Conservation (phyloP, 805 yeast genomes). For the Lipomyces starkeyi region DNA sequence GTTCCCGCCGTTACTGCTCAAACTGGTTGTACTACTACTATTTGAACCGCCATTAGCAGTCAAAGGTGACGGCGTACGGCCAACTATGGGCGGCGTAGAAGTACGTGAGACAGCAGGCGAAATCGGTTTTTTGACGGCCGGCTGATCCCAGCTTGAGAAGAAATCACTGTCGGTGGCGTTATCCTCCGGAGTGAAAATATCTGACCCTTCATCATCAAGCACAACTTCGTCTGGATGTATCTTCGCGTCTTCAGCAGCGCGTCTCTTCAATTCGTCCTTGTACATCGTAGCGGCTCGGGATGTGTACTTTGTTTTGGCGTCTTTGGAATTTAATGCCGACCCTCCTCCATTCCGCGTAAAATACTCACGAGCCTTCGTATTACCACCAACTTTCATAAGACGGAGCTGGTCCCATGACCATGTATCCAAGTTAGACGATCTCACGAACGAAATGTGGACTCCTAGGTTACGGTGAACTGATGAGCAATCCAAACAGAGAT, state of each 20-base stretch:
- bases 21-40: conserved; percentile 1
- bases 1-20: conserved; percentile 21
- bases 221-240: conserved; percentile 74
- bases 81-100: conserved; percentile 44
- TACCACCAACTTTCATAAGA: conserved; percentile 93
- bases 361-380: conserved; percentile 81
- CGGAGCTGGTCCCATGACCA: conserved; percentile 93
- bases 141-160: conserved; percentile 89
- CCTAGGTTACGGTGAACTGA: conserved; percentile 96
- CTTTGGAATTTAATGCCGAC: conserved; percentile 63
- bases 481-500: conserved; percentile 91
- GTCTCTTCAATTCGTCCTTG: conserved; percentile 76
- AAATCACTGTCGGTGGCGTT: conserved; percentile 73
- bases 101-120: conserved; percentile 53
- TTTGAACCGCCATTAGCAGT: conserved; percentile 32
- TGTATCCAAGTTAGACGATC: conserved; percentile 87
- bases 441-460: conserved; percentile 93
- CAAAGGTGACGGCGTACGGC: conserved; percentile 38
- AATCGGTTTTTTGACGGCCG: conserved; percentile 51
- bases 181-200: conserved; percentile 10
- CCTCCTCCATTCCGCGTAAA: conserved; percentile 87
- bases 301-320: conserved; percentile 79
- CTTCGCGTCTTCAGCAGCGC: conserved; percentile 65
- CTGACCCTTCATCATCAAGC: conserved; percentile 50
- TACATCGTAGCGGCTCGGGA: conserved; percentile 80